A percentile compares a stretch with the other conserved stretches of the same genome.
These are phyloP conservation scores for Quercus glauca DNA, from an alignment of 306 rosid genomes.

Conservation along the genomic window DNA sequence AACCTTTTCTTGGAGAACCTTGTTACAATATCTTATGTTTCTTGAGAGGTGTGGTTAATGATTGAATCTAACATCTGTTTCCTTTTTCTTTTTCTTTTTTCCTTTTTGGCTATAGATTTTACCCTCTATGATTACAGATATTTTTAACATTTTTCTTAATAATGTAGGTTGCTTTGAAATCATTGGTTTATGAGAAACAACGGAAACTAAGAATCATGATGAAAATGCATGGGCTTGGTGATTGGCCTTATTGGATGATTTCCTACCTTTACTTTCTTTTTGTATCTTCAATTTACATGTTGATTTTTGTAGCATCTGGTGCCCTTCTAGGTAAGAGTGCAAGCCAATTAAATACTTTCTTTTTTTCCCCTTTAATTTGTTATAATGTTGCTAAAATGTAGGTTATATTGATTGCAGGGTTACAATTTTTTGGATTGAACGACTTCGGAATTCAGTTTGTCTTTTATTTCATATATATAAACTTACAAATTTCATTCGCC, in stretches of 20 bases:
- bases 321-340: conserved; percentile 61
- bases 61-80: not conserved
- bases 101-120: not conserved
- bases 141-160: not conserved
- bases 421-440: conserved; percentile 78
- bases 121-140: not conserved
- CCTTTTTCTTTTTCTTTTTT: not conserved
- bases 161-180: conserved; percentile 58
- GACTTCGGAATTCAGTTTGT: conserved; percentile 78
- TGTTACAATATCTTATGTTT: not conserved
- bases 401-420: conserved; percentile 46
- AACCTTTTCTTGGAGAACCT: not conserved
- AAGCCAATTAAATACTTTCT: not conserved
- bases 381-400: not conserved
- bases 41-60: conserved; percentile 4
- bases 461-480: conserved; percentile 75
- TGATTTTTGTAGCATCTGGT: conserved; percentile 75
- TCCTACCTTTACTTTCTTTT: conserved; percentile 71
- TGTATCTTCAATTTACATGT: conserved; percentile 60
- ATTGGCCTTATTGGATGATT: conserved; percentile 87
- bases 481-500: conserved; percentile 80
- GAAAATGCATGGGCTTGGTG: conserved; percentile 99
- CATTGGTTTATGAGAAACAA: conserved; percentile 83
- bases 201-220: conserved; percentile 91
- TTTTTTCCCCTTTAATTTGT: not conserved